Conservation (phyloP, 2,329 filamentous ascomycete genomes). For the Trichoderma arundinaceum region DNA sequence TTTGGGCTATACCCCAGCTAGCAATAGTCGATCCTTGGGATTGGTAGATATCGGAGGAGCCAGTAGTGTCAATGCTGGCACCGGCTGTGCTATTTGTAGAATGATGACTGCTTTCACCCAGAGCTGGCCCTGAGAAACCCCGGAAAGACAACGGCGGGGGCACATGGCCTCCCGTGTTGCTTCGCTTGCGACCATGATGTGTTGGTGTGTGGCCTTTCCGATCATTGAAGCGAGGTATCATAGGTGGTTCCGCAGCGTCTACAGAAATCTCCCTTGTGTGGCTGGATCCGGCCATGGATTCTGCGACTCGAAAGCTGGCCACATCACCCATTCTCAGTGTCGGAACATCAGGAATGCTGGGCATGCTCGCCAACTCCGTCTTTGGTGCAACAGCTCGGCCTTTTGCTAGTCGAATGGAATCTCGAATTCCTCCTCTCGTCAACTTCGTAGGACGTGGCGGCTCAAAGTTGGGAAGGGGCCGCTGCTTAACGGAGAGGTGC, state of each 20-base stretch:
- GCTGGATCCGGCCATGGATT: slow-evolving; percentile 46
- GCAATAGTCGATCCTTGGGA: slow-evolving; percentile 55
- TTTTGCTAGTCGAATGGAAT: slow-evolving; percentile 90
- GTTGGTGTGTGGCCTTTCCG: slow-evolving; percentile 51
- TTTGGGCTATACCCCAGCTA: slow-evolving; percentile 57
- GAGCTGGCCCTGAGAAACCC: slow-evolving; percentile 70
- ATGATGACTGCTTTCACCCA: slow-evolving; percentile 51
- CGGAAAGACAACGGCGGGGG: slow-evolving; percentile 75
- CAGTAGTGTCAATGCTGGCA: slow-evolving; percentile 62
- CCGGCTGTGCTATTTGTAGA: slow-evolving; percentile 63
- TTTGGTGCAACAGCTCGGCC: slow-evolving; percentile 61
- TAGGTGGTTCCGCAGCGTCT: slow-evolving; percentile 72
- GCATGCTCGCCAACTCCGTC: slow-evolving; percentile 59
- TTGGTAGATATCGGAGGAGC: slow-evolving; percentile 66
- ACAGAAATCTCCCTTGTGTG: slow-evolving; percentile 56
- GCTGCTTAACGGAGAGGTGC: slow-evolving; percentile 44
- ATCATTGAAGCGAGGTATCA: slow-evolving; percentile 72
- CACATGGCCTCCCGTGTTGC: slow-evolving; percentile 81
- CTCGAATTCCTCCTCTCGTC: slow-evolving; percentile 69
- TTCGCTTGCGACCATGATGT: slow-evolving; percentile 80
- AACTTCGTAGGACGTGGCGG: slow-evolving; percentile 51
- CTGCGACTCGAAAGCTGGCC: slow-evolving; percentile 47
- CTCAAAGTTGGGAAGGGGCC: slow-evolving; percentile 59
- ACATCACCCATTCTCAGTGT: slow-evolving; percentile 47
- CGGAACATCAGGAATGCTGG: slow-evolving; percentile 46